These are phyloP conservation scores for Eragrostis tef DNA, from an alignment of 202 grass and related monocot species.

Conservation along the genomic window DNA sequence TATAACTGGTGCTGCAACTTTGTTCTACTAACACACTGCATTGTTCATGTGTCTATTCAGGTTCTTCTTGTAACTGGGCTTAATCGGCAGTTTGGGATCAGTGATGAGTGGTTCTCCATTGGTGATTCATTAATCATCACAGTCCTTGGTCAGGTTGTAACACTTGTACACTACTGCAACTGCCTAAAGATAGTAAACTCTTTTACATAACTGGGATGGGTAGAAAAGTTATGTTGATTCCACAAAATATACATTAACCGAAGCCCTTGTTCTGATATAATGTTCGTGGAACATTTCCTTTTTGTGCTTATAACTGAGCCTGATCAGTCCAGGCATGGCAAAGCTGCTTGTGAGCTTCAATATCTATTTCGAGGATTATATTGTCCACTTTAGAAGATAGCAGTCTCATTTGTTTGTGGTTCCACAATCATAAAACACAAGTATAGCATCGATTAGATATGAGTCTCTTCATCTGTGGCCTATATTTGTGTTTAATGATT, in stretches of 20 bases:
- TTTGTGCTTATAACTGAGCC: not conserved
- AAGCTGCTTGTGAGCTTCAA: not conserved
- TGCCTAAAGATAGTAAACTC: constrained; percentile 17
- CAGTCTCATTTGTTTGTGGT: constrained; percentile 22
- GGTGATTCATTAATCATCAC: constrained; percentile 98
- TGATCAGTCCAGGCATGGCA: not conserved
- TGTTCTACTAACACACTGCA: constrained; percentile 36
- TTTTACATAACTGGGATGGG: not conserved
- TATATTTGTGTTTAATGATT: constrained; percentile 17
- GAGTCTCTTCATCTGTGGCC: constrained; percentile 25
- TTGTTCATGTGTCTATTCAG: constrained; percentile 50
- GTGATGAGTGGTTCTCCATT: constrained; percentile 96
- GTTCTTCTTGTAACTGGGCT: constrained; percentile 87
- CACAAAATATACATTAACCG: not conserved
- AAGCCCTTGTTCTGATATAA: constrained; percentile 5
- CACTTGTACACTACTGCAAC: too few relatives aligned
- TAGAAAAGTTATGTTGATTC: not conserved
- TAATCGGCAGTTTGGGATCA: constrained; percentile 86
- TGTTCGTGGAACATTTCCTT: not conserved
- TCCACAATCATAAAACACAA: not conserved
- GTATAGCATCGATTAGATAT: not conserved
- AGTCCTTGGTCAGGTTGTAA: constrained; percentile 85
- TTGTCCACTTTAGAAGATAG: constrained; percentile 10
- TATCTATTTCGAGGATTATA: not conserved
- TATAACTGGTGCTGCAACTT: constrained; percentile 36